A percentile compares a stretch with the other conserved stretches of the same genome.
Conservation (phyloP, 2,329 filamentous ascomycete species). For the Colletotrichum spaethianum region DNA sequence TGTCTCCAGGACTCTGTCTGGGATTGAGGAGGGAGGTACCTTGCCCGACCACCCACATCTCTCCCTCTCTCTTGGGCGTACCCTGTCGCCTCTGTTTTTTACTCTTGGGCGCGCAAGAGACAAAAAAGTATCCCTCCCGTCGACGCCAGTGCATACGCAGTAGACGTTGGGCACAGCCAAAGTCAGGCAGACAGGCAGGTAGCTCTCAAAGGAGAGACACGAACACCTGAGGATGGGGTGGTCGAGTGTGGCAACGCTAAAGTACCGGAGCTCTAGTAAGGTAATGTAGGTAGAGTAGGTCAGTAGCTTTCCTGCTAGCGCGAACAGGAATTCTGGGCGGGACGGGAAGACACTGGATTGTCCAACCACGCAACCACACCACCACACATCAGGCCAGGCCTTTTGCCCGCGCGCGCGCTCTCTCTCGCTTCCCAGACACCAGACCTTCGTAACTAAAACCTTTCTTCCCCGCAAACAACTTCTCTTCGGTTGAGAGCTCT, state of each 20-base stretch:
- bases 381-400: conserved; percentile 31
- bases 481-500: conserved; percentile 22
- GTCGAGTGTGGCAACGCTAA: not conserved
- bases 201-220: not conserved
- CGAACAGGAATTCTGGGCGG: conserved; percentile 31
- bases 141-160: not conserved
- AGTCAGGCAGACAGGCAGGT: not conserved
- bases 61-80: not conserved
- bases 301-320: conserved; percentile 19
- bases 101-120: not conserved
- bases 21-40: not conserved
- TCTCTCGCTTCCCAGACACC: conserved; percentile 19
- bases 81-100: not conserved
- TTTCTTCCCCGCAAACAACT: conserved; percentile 39
- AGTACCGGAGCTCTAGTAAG: not conserved
- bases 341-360: conserved; percentile 22
- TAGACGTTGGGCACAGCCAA: not conserved
- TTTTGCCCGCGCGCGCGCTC: conserved; percentile 26
- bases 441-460: conserved; percentile 39
- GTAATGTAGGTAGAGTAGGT: conserved; percentile 4
- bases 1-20: conserved; percentile 6
- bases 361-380: conserved; percentile 38
- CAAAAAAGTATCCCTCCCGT: not conserved
- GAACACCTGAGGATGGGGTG: not conserved
- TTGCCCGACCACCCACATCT: conserved; percentile 8